Conservation (phyloP, 805 yeast genomes). For the Starmera amethionina region DNA sequence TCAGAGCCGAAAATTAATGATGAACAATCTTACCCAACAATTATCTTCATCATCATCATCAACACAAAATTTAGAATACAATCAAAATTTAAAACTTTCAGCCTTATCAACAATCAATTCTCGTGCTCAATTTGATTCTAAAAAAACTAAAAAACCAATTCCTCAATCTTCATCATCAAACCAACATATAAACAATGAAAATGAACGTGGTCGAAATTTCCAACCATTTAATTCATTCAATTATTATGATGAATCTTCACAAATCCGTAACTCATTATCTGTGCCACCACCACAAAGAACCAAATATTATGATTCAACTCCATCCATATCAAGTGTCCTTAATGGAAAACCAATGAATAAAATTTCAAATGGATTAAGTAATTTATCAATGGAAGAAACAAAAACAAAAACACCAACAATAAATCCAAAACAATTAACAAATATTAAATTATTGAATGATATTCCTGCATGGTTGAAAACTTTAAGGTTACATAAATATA, state of each 20-base stretch:
- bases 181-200: constrained; percentile 1
- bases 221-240: not conserved
- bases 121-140: constrained; percentile 33
- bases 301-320: constrained; percentile 10
- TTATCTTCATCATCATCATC: constrained; percentile 10
- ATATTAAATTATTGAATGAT: constrained; percentile 50
- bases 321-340: constrained; percentile 2
- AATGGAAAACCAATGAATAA: constrained; percentile 8
- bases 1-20: constrained; percentile 13
- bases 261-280: constrained; percentile 10
- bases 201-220: constrained; percentile 10
- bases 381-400: constrained; percentile 5
- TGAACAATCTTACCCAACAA: constrained; percentile 20
- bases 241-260: constrained; percentile 1
- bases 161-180: not conserved
- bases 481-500: constrained; percentile 86
- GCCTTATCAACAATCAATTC: constrained; percentile 58
- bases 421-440: constrained; percentile 42
- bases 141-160: constrained; percentile 14
- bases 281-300: constrained; percentile 18
- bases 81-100: constrained; percentile 45
- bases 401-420: constrained; percentile 23
- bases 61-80: constrained; percentile 16
- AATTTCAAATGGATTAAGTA: constrained; percentile 13
- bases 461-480: constrained; percentile 91